A percentile compares a stretch with the other conserved stretches of the same genome.
Conservation (phyloP, 768 basidiomycete species). For the Fibroporia radiculosa region DNA sequence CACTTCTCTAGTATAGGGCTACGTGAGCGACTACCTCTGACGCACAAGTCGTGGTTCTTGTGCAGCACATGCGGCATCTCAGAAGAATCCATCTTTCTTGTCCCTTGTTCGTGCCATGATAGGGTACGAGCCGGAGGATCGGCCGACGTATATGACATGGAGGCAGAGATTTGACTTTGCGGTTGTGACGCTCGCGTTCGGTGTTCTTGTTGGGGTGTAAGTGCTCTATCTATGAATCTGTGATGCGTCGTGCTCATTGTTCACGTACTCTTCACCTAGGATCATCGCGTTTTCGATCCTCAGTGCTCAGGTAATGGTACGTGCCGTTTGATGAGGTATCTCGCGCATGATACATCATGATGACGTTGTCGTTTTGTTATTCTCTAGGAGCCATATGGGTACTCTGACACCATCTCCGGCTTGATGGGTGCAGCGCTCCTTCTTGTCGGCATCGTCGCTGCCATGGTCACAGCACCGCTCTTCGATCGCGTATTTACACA, state of each 20-base stretch:
- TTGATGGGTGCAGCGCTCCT: slow-evolving; percentile 62
- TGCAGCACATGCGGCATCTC: slow-evolving; percentile 64
- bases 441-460: slow-evolving; percentile 62
- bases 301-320: slow-evolving; percentile 60
- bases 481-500: slow-evolving; percentile 81
- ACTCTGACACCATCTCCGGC: slow-evolving; percentile 56
- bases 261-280: slow-evolving; percentile 26
- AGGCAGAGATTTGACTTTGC: slow-evolving; percentile 67
- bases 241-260: background rate
- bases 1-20: background rate
- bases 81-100: slow-evolving; percentile 36
- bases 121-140: slow-evolving; percentile 23
- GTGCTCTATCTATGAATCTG: slow-evolving; percentile 19
- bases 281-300: slow-evolving; percentile 59
- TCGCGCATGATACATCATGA: background rate
- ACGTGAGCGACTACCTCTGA: background rate
- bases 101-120: slow-evolving; percentile 47
- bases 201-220: slow-evolving; percentile 55
- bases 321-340: no score
- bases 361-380: background rate
- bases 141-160: slow-evolving; percentile 39
- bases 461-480: slow-evolving; percentile 61
- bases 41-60: slow-evolving; percentile 3
- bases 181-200: slow-evolving; percentile 54
- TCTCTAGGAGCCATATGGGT: slow-evolving; percentile 63